phyloP scores from a whole-genome alignment of 768 basidiomycete species.

The Pleurotus tuber-regium region DNA sequence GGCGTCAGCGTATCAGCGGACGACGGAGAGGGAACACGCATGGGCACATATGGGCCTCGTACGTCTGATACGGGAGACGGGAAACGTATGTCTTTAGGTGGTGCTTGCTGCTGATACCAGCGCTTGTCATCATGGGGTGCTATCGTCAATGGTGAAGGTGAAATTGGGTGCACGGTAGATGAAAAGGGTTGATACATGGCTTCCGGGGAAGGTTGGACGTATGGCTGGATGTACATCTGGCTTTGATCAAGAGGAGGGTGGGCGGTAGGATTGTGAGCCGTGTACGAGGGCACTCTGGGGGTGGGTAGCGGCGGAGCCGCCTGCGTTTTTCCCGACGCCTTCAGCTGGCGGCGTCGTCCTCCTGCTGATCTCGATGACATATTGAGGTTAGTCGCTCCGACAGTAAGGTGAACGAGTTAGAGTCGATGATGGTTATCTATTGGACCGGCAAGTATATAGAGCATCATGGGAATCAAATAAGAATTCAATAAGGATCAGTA shows the following conservation, averaged over 20 bases:
- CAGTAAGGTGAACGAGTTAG: background rate
- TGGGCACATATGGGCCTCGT: background rate
- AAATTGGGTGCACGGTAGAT: background rate
- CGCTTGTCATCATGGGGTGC: constrained; percentile 4
- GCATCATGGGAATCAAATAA: background rate
- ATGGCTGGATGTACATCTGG: constrained; percentile 3
- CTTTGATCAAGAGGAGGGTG: background rate
- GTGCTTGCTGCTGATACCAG: background rate
- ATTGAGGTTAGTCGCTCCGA: background rate
- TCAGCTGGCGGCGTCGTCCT: constrained; percentile 5
- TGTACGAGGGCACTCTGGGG: background rate
- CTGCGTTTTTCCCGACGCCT: background rate
- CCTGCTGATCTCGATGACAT: constrained; percentile 8
- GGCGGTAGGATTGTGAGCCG: background rate
- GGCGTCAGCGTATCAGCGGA: constrained; percentile 3
- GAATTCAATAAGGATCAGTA: too few species aligned
- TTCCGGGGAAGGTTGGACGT: constrained; percentile 3
- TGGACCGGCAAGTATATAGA: background rate
- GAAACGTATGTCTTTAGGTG: background rate
- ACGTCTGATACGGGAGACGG: background rate
- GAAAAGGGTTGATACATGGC: constrained; percentile 4
- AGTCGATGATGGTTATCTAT: background rate
- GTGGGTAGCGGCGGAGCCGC: background rate
- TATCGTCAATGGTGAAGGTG: background rate
- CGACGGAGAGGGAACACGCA: background rate